phyloP scores from a whole-genome alignment of 2,329 filamentous ascomycete species.

The Cladosporium sp. region DNA sequence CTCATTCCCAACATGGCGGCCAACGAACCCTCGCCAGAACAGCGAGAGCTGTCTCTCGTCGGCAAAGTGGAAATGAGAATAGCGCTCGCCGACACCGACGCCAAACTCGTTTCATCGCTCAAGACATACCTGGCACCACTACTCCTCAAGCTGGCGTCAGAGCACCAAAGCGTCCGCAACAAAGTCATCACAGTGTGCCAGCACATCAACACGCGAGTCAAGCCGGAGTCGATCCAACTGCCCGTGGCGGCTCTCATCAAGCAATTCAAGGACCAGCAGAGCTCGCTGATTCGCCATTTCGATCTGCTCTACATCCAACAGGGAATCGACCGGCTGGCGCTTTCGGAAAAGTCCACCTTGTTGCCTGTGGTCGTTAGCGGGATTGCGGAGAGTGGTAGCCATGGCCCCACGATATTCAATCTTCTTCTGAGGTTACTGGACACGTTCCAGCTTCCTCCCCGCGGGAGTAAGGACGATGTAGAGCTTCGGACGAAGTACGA shows the following conservation, averaged over 20 bases:
- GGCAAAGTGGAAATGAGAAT: slow-evolving; percentile 83
- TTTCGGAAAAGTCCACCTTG: slow-evolving; percentile 61
- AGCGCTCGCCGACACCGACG: slow-evolving; percentile 73
- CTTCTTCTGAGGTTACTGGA: slow-evolving; percentile 71
- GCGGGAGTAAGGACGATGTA: slow-evolving; percentile 72
- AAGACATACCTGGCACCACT: slow-evolving; percentile 74
- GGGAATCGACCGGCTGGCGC: slow-evolving; percentile 58
- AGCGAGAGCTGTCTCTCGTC: slow-evolving; percentile 73
- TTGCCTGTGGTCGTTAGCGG: slow-evolving; percentile 65
- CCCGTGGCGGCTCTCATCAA: slow-evolving; percentile 79
- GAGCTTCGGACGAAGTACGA: slow-evolving; percentile 60
- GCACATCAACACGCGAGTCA: slow-evolving; percentile 62
- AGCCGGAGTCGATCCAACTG: slow-evolving; percentile 61
- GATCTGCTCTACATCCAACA: slow-evolving; percentile 87
- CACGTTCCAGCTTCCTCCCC: slow-evolving; percentile 63
- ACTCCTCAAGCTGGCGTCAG: slow-evolving; percentile 78
- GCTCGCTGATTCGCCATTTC: slow-evolving; percentile 74
- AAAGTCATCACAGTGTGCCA: slow-evolving; percentile 69
- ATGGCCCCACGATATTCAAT: slow-evolving; percentile 68
- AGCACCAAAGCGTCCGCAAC: slow-evolving; percentile 70
- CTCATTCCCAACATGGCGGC: slow-evolving; percentile 22
- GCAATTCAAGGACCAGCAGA: slow-evolving; percentile 76
- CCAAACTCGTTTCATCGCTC: slow-evolving; percentile 71
- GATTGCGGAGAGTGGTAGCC: slow-evolving; percentile 53
- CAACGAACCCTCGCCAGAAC: slow-evolving; percentile 40